Evolutionary conservation across 2,329 filamentous ascomycete genomes (phyloP).

Genomic region (Aspergillus hiratsukae): DNA sequence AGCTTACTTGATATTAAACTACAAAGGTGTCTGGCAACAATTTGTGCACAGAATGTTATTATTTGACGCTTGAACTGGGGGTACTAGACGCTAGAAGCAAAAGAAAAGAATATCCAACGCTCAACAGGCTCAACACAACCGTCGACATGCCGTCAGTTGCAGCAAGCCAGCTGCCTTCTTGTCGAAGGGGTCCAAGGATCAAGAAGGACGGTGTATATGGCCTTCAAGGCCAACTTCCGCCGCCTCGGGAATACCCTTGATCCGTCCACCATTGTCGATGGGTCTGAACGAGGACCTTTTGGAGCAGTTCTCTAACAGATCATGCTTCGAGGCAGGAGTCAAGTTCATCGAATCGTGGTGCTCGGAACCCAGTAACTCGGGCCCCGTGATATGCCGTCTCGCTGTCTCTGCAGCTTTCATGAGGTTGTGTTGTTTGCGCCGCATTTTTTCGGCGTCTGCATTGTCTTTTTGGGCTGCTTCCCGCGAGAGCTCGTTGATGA

Average conservation of each 20-base stretch:
- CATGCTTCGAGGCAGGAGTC: constrained; percentile 22
- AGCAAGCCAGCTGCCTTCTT: not conserved
- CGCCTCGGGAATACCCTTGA: constrained; percentile 61
- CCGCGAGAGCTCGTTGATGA: constrained; percentile 52
- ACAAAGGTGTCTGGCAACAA: not conserved
- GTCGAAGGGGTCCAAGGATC: too few relatives aligned
- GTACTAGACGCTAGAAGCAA: not conserved
- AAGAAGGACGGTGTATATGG: constrained; percentile 31
- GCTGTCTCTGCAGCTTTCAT: constrained; percentile 69
- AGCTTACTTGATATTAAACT: not conserved
- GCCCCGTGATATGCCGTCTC: constrained; percentile 70
- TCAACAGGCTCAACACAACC: not conserved
- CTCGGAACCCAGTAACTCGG: constrained; percentile 83
- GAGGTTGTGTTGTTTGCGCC: constrained; percentile 62
- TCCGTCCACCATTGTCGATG: constrained; percentile 30
- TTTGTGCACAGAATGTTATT: not conserved
- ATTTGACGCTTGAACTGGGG: not conserved
- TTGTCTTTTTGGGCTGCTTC: constrained; percentile 39
- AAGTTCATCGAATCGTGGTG: constrained; percentile 33
- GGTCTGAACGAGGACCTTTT: constrained; percentile 16
- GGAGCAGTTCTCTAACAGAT: constrained; percentile 20
- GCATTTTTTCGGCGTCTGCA: constrained; percentile 40
- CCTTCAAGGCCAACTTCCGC: constrained; percentile 39
- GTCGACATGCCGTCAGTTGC: not conserved
- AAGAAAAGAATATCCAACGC: not conserved